Evolutionary conservation across 176 grass and related monocot genomes (phyloP).

Genomic region (Oryza glumipatula): DNA sequence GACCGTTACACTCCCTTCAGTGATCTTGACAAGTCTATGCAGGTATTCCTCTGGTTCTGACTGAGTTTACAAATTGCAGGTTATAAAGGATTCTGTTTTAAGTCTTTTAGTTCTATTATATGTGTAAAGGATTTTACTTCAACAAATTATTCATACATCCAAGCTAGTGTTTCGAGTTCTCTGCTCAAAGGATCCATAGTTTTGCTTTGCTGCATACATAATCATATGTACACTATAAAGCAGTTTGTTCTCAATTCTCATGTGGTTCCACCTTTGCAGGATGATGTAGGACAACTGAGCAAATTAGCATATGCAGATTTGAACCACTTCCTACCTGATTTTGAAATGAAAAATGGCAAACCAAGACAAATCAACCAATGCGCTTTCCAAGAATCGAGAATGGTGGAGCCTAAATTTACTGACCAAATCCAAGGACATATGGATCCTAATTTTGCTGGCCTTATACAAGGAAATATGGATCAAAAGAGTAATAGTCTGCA

Average conservation of each 20-base stretch:
- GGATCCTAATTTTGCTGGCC: conserved; percentile 8
- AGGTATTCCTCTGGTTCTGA: conserved; percentile 17
- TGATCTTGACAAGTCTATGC: conserved; percentile 1
- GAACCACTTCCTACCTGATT: background rate
- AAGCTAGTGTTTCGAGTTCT: background rate
- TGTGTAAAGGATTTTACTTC: background rate
- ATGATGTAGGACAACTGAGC: background rate
- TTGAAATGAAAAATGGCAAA: too few relatives aligned
- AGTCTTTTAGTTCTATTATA: background rate
- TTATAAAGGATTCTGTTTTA: background rate
- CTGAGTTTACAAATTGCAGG: background rate
- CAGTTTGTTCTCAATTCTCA: background rate
- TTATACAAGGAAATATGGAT: conserved; percentile 9
- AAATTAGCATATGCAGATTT: conserved; percentile 35
- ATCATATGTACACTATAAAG: background rate
- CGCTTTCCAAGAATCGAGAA: background rate
- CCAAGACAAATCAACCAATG: background rate
- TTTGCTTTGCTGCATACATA: background rate
- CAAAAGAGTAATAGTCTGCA: conserved; percentile 25
- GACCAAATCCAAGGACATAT: conserved; percentile 16
- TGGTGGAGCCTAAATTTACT: background rate
- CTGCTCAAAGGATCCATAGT: background rate
- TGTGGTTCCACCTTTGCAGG: conserved; percentile 11
- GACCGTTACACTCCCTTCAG: conserved; percentile 31
- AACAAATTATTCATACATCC: background rate